Percentiles rank a stretch among this genome's conserved stretches.
Evolutionary conservation across 208 protist species (phyloP).

Genomic region (Crithidia mellificae): DNA sequence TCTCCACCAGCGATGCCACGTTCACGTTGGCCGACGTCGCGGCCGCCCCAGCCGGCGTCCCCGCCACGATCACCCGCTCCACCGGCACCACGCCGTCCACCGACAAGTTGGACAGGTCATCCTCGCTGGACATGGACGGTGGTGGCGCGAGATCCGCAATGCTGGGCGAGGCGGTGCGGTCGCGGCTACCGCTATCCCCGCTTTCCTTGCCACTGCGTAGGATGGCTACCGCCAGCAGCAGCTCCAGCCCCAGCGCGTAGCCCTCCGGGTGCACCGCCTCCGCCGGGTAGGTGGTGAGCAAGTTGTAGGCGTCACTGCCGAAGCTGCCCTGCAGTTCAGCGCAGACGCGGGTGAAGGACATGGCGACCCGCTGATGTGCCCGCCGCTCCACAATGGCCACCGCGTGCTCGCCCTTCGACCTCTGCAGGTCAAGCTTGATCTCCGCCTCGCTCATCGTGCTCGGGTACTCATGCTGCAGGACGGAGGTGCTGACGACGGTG

Average conservation of each 20-base stretch:
- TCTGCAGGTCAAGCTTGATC: slow-evolving; percentile 14
- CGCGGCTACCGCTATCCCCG: not conserved
- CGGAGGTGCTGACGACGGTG: slow-evolving; percentile 14
- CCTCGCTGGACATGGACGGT: slow-evolving; percentile 5
- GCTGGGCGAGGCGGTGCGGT: not conserved
- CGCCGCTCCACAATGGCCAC: slow-evolving; percentile 7
- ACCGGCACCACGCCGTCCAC: not conserved
- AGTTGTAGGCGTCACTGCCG: slow-evolving; percentile 14
- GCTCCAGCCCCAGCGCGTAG: slow-evolving; percentile 31
- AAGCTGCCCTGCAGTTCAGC: slow-evolving; percentile 47
- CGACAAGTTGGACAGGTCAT: not conserved
- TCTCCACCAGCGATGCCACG: slow-evolving; percentile 16
- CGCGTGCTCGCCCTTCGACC: not conserved
- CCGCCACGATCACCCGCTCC: not conserved
- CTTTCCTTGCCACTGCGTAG: slow-evolving; percentile 6
- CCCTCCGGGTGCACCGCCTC: slow-evolving; percentile 22
- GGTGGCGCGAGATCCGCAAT: not conserved
- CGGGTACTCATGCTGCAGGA: slow-evolving; percentile 24
- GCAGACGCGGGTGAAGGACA: slow-evolving; percentile 30
- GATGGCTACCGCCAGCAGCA: slow-evolving; percentile 38
- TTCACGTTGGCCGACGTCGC: not conserved
- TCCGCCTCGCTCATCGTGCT: slow-evolving; percentile 15
- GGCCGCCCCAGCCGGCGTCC: not conserved
- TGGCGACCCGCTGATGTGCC: slow-evolving; percentile 26
- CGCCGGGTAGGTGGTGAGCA: slow-evolving; percentile 9